Base-by-base conservation (phyloP, 1,284 basidiomycete genomes). In the Papiliotrema laurentii region DNA sequence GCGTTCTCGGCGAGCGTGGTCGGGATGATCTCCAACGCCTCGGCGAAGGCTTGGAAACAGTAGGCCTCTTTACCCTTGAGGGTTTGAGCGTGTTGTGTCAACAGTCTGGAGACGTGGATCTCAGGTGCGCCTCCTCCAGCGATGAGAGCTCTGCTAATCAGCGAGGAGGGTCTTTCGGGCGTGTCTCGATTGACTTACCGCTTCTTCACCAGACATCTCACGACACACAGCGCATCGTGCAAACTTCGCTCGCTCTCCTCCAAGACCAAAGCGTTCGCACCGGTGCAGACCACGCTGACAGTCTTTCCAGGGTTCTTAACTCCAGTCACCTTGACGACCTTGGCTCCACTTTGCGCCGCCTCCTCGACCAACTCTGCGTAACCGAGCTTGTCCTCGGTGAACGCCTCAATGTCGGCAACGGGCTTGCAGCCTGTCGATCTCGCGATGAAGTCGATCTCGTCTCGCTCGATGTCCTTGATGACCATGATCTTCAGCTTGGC, bases 21-120 rank as follows among this genome's bases (percentile, higher is more conserved):
- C 2, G 96, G 96, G 60, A 99, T 97, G 54, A 98, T 86, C 75
- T 98, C 96, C 50, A 99, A 81, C 5, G 96, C 92, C 69, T 98
- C 96, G 31, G 96, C 92, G 64, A 92, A 99, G 3, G 93, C 93
- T 69, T 96, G 89, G 84, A 94, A 97, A 75, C 96, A 97, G 76
- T 98, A 98, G 6, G 93, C 89, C 75, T 98, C 93, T 87, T 97
- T 97, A 46, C 96, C 94, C 74, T 88, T 96, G 59, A 98, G 81
- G 0, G 91, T 88, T 63, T 96, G 90, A 5, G 93, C 86, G 66
- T 96, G 83, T 72, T 97, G 89, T 4, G 90, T 86, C 33, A 99
- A 80, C 56, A 89, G 77, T 35, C 93, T 83, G n/a, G 96, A 97
- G 46, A 97, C 87, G 72, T 98, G 91, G 63, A 98, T 96, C 75